Conservation (phyloP, 768 basidiomycete species). For the Suillus sp. region DNA sequence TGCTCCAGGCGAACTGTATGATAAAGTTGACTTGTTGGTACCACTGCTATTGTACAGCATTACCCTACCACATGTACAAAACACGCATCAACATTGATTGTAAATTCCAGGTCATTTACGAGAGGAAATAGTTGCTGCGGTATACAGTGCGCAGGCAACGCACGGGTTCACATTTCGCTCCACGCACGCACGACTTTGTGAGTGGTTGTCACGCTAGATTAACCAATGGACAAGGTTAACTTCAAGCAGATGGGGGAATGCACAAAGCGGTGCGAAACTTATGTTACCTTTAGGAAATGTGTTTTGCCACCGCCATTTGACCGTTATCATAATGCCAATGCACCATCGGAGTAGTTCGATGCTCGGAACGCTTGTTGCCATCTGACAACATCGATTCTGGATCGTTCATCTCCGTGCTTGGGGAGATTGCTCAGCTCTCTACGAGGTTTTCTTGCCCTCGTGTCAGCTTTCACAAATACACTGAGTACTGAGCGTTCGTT, state of each 20-base stretch:
- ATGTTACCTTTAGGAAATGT: constrained; percentile 7
- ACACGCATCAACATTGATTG: not conserved
- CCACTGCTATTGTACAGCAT: not conserved
- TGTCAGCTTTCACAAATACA: not conserved
- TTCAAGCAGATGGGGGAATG: constrained; percentile 24
- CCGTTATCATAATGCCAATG: constrained; percentile 3
- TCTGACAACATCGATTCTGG: not conserved
- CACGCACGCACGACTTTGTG: constrained; percentile 9
- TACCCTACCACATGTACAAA: not conserved
- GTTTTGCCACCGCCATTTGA: constrained; percentile 8
- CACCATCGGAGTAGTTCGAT: constrained; percentile 4
- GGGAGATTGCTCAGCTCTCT: not conserved
- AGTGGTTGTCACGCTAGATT: constrained; percentile 24
- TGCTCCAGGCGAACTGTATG: not conserved
- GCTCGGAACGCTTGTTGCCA: constrained; percentile 6
- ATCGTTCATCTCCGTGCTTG: constrained; percentile 2
- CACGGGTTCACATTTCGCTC: not conserved
- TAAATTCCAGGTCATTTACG: not conserved
- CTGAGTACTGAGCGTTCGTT: too few relatives aligned
- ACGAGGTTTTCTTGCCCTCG: not conserved
- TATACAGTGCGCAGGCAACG: not conserved
- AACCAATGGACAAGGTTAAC: constrained; percentile 35
- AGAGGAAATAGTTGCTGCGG: not conserved
- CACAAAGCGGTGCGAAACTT: constrained; percentile 14
- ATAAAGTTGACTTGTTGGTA: not conserved